These are phyloP conservation scores for Hypoxylon sp. DNA, from an alignment of 2,329 filamentous ascomycete genomes.

Conservation along the genomic window DNA sequence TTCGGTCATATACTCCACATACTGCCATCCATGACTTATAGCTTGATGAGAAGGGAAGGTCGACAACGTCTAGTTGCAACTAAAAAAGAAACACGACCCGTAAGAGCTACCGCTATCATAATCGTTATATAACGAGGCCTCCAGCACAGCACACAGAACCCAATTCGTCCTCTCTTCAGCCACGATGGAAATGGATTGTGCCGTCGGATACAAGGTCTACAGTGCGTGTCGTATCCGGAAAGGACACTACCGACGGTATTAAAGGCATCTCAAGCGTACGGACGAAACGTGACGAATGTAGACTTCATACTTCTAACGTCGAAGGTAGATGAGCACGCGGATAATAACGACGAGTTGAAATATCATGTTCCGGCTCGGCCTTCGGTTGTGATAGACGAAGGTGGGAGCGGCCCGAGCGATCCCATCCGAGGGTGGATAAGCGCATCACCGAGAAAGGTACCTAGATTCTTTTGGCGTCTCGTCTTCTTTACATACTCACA, in stretches of 20 bases:
- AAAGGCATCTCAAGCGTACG: background rate
- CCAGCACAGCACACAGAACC: background rate
- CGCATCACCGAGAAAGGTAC: slow-evolving; percentile 10
- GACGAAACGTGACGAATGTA: slow-evolving; percentile 21
- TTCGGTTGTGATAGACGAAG: background rate
- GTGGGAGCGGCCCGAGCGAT: slow-evolving; percentile 3
- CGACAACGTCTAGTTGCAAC: background rate
- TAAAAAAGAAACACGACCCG: background rate
- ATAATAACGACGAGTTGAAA: background rate
- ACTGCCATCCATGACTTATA: background rate
- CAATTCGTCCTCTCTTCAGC: background rate
- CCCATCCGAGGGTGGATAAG: slow-evolving; percentile 9
- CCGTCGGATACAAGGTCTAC: background rate
- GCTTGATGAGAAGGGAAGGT: background rate
- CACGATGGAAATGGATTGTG: background rate
- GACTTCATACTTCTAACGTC: slow-evolving; percentile 11
- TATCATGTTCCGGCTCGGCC: background rate
- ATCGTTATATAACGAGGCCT: background rate
- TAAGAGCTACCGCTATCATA: background rate
- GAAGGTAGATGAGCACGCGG: slow-evolving; percentile 16
- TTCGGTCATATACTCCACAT: background rate
- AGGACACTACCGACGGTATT: slow-evolving; percentile 2
- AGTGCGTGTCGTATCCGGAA: slow-evolving; percentile 1
- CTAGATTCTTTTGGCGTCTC: slow-evolving; percentile 4
- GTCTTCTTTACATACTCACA: slow-evolving; percentile 3